These are phyloP conservation scores for Mikania micrantha DNA, from an alignment of 129 eudicot genomes.

Conservation along the genomic window DNA sequence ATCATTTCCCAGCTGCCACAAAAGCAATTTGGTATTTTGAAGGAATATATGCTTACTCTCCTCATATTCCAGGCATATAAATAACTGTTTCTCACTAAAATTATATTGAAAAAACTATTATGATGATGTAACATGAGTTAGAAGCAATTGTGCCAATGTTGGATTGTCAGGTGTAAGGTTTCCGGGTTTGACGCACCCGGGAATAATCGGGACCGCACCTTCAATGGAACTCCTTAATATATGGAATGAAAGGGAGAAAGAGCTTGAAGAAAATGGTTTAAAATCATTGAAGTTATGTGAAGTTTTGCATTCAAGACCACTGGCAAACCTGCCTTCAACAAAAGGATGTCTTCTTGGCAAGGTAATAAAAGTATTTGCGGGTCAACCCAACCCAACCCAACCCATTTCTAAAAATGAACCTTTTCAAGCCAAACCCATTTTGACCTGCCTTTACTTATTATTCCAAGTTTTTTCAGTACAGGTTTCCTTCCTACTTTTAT, in stretches of 20 bases:
- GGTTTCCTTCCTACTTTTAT: no score
- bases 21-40: constrained; percentile 98
- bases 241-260: constrained; percentile 88
- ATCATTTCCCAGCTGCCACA: constrained; percentile 93
- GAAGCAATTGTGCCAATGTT: not conserved
- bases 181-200: constrained; percentile 97
- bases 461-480: no score
- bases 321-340: constrained; percentile 87
- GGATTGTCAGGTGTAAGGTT: constrained; percentile 67
- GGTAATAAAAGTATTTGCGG: constrained; percentile 38
- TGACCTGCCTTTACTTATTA: no score
- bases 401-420: not conserved
- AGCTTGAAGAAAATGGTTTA: constrained; percentile 78
- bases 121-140: no score
- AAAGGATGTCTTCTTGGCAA: constrained; percentile 89
- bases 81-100: not conserved
- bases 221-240: constrained; percentile 79
- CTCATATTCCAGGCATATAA: constrained; percentile 77
- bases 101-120: no score
- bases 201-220: constrained; percentile 96
- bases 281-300: constrained; percentile 75
- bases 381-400: not conserved
- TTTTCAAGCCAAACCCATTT: not conserved
- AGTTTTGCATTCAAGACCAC: constrained; percentile 87
- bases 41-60: constrained; percentile 96